Evolutionary conservation across 1,139 yeast genomes (phyloP), one percentile per base, ranked within the genome.

Genomic region (Saccharomycopsis crataegensis): DNA sequence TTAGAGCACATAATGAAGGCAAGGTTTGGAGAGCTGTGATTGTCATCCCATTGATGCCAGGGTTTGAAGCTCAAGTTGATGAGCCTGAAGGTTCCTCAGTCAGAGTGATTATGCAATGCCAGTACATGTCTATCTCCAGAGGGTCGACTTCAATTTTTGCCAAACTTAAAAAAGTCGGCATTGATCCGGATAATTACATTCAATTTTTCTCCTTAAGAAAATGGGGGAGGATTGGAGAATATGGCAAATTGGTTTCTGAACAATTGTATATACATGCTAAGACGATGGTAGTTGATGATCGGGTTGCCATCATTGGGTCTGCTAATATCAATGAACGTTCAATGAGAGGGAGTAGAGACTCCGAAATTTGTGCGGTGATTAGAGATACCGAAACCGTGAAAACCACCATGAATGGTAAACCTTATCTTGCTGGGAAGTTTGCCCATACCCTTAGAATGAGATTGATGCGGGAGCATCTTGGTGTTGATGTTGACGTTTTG

Each of bases 261-360:
- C 97, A 91, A 65, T 75, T 94, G 49, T 94, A 94, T 62, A 85
- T 94, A 50, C 99, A 94, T 67, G 96, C 96, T 4, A 94, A 94
- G 66, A 78, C 85, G 7, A 79, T 93, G 83, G 77, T 93, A 63
- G 96, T 86, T n/a, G 99, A 93, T 70, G 99, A 93, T 65, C 76
- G 96, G 52, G 79, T 84, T 46, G 97, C 96, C 2, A 86, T 93
- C 51, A 91, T 93, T 62, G 99, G 99, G 3, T 87, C 96, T 65
- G 99, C 99, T 0, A 93, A 93, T 65, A 88, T 93, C 59, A 93
- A 93, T 64, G 99, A 93, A 68, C 78, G 99, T 62, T 90, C 97
- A 0, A 90, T 90, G 89, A 76, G 95, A 61, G 99, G 99, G 28
- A 75, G 78, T 28, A 77, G 99, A 65, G 99, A 94, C 66, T 90